Base-by-base conservation (phyloP, 2,329 filamentous ascomycete genomes). In the Venturia aucupariae region DNA sequence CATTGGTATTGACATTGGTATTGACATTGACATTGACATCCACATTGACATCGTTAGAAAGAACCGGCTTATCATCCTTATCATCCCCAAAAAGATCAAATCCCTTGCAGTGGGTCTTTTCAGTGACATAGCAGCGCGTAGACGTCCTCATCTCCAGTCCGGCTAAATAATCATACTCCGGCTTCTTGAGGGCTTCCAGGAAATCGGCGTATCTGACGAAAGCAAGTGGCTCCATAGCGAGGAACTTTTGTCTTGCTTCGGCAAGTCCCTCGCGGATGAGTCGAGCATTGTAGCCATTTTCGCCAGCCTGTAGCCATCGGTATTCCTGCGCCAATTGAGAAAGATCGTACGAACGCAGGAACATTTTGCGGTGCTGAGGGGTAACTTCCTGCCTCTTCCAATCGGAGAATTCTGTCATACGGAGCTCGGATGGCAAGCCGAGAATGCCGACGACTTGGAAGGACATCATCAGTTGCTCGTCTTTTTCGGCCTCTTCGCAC, bases 391-490 rank as follows among this genome's bases (percentile, higher is more conserved):
- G 72, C 48, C 72, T 74, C 15, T 72, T 67, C 75, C 75, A 77
- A 7, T 39, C 51, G 13, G 65, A 63, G 41, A 68, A 68, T n/a
- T 73, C 68, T 19, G 61, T 48, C 27, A 64, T 44, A 27, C 15
- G 32, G 19, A 76, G 69, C 62, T 77, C 75, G 10, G 75, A 74
- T 6, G 74, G 71, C 7, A 77, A 70, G 11, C 75, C 75, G 10
- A 77, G 75, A 51, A 77, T 74, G 51, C 75, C 75, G 1, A 74
- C 74, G 8, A 71, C 69, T 65, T 77, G 75, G 66, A 75, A 77
- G 6, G 73, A 75, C 67, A 73, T 71, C 63, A 77, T 71, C 0
- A 70, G 69, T 64, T 72, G 59, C 22, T 71, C 68, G 11, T 69
- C 66, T 19, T 67, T 54, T 41, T 67, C 66, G n/a, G 54, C 55